Evolutionary conservation across 345 rosid genomes (phyloP), one percentile per base, ranked within the genome.

Genomic region (Abelmoschus esculentus): DNA sequence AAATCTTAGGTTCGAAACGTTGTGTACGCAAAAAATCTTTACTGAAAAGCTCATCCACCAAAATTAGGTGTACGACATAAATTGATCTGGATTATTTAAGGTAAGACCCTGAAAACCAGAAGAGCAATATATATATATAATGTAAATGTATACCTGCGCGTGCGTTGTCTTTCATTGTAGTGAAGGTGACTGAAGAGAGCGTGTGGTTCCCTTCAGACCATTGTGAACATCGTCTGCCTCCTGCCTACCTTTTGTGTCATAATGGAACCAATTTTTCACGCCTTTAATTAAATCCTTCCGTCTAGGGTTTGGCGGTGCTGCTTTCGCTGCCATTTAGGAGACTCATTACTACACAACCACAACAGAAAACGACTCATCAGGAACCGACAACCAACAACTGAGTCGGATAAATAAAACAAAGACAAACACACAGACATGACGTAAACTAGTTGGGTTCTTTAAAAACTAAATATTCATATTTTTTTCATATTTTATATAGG

Each of bases 261-360:
- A 18, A 54, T 19, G 9, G 59, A 54, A 22, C 59, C 75, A 66
- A 71, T 66, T 76, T 66, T 46, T 67, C 60, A 40, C 28, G 53
- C 61, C 28, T 17, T 42, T 15, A 15, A 49, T 49, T 10, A 28
- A 28, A 8, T 13, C 14, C 59, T 4, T 54, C 7, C 49, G 71
- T 74, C 75, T 74, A 74, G 78, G 81, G 75, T 74, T 78, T 71
- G 67, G 70, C 55, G 62, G 61, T 12, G 62, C 71, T 75, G 56
- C 67, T 78, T 71, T 74, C 81, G 18, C 72, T 70, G 73, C 70
- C 7, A 38, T 18, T 11, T 63, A 29, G 40, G 52, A 28, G 60
- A 52, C 69, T 61, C 70, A 66, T 73, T 65, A 70, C 70, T 66
- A 2, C 70, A 31, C 53, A 14, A 32, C 11, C 70, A 65, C 31